Conservation (phyloP, 768 basidiomycete genomes). For the Suillus americanus region DNA sequence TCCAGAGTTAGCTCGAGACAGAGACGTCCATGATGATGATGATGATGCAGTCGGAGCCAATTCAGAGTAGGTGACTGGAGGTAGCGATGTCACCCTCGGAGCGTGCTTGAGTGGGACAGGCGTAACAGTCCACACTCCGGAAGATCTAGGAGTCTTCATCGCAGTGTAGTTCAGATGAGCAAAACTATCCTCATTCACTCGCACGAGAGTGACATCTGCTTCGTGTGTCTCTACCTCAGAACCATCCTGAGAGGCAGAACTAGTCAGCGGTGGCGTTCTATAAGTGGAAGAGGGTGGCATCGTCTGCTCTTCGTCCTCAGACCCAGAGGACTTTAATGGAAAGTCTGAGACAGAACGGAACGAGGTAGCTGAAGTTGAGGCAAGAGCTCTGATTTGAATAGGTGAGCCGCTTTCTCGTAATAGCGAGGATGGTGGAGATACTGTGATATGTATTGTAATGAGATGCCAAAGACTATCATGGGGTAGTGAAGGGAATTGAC, state of each 20-base stretch:
- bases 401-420: slow-evolving; percentile 14
- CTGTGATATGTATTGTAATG: slow-evolving; percentile 14
- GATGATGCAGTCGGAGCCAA: slow-evolving; percentile 15
- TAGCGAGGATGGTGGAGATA: slow-evolving; percentile 17
- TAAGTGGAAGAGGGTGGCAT: slow-evolving; percentile 13
- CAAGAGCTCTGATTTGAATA: slow-evolving; percentile 11
- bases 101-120: slow-evolving; percentile 28
- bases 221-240: slow-evolving; percentile 36
- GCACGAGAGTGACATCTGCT: slow-evolving; percentile 23
- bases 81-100: slow-evolving; percentile 18
- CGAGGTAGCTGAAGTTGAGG: slow-evolving; percentile 19
- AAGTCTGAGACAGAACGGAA: slow-evolving; percentile 3
- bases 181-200: slow-evolving; percentile 15
- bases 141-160: slow-evolving; percentile 45
- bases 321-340: background rate
- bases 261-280: slow-evolving; percentile 17
- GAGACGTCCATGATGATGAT: slow-evolving; percentile 22
- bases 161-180: slow-evolving; percentile 29
- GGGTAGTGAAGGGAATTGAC: slow-evolving; percentile 21
- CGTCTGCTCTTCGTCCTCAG: background rate
- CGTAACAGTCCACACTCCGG: slow-evolving; percentile 45
- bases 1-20: slow-evolving; percentile 18
- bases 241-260: slow-evolving; percentile 4
- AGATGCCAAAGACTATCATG: slow-evolving; percentile 4
- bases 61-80: slow-evolving; percentile 13